Conservation (phyloP, 169 alveolate genomes). For the Amoebophrya sp. region DNA sequence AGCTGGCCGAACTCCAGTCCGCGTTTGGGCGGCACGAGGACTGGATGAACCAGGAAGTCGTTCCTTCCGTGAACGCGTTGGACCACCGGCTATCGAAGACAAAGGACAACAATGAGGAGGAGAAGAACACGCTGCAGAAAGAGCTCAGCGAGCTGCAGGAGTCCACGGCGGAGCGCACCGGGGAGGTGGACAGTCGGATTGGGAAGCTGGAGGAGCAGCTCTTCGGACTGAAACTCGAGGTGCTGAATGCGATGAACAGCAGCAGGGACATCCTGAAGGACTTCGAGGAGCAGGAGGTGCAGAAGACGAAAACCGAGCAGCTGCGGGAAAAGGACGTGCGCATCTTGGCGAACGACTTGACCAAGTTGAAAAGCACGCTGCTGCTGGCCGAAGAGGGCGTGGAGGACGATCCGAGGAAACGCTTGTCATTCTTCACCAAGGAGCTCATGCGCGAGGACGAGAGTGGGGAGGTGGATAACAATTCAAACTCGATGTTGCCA, state of each 20-base stretch:
- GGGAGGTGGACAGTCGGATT: background rate
- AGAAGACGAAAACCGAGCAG: background rate
- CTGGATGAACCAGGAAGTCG: conserved; percentile 7
- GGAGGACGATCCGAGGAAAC: background rate
- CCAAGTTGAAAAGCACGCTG: background rate
- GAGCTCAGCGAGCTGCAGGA: background rate
- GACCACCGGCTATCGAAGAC: background rate
- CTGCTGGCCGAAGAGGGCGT: background rate
- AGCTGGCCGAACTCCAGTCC: background rate
- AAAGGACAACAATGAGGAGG: background rate
- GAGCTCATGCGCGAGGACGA: background rate
- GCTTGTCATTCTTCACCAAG: background rate
- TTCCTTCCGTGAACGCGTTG: background rate
- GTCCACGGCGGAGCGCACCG: background rate
- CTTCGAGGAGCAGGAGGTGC: background rate
- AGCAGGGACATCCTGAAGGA: background rate
- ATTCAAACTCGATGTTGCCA: no score
- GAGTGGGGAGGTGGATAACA: no score
- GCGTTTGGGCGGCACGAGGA: conserved; percentile 8
- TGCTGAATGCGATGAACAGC: background rate
- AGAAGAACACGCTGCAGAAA: background rate
- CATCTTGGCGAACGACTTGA: background rate
- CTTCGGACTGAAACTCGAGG: background rate
- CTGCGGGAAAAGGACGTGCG: background rate
- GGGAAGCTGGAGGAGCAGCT: background rate